Evolutionary conservation across 106 monocot genomes (phyloP).

Genomic region (Dendrobium chrysotoxum): DNA sequence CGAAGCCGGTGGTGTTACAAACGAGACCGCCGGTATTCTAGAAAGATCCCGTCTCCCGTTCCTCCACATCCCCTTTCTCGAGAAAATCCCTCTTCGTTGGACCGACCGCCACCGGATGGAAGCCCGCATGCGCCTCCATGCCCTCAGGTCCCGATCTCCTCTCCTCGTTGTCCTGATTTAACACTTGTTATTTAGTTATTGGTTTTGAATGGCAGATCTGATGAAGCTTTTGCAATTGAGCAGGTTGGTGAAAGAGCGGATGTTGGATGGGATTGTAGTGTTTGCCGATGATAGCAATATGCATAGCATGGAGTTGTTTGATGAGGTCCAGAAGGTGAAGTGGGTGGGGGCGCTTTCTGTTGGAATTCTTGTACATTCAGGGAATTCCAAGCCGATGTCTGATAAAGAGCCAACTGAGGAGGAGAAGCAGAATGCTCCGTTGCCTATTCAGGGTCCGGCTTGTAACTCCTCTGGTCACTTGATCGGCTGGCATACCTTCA

Average conservation of each 20-base stretch:
- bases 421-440: conserved; percentile 28
- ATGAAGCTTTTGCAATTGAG: background rate
- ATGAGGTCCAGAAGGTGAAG: conserved; percentile 82
- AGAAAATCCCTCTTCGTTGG: conserved; percentile 60
- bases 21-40: conserved; percentile 45
- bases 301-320: conserved; percentile 83
- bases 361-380: conserved; percentile 72
- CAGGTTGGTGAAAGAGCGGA: conserved; percentile 56
- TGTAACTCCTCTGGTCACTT: conserved; percentile 68
- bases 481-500: conserved; percentile 75
- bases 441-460: conserved; percentile 72
- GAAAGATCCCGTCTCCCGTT: conserved; percentile 28
- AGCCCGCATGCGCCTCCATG: conserved; percentile 67
- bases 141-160: conserved; percentile 41
- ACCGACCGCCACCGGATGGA: conserved; percentile 56
- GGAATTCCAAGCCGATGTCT: conserved; percentile 13
- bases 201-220: background rate
- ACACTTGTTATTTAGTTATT: background rate
- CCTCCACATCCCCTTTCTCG: conserved; percentile 53
- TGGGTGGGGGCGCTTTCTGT: conserved; percentile 67
- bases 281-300: conserved; percentile 87
- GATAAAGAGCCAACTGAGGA: conserved; percentile 18
- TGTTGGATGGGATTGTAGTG: conserved; percentile 69
- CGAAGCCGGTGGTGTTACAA: conserved; percentile 70
- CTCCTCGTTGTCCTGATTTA: background rate